A percentile compares a stretch with the other conserved stretches of the same genome.
Conservation (phyloP, 495 filamentous ascomycete genomes). For the Trichoderma orchidacearum region DNA sequence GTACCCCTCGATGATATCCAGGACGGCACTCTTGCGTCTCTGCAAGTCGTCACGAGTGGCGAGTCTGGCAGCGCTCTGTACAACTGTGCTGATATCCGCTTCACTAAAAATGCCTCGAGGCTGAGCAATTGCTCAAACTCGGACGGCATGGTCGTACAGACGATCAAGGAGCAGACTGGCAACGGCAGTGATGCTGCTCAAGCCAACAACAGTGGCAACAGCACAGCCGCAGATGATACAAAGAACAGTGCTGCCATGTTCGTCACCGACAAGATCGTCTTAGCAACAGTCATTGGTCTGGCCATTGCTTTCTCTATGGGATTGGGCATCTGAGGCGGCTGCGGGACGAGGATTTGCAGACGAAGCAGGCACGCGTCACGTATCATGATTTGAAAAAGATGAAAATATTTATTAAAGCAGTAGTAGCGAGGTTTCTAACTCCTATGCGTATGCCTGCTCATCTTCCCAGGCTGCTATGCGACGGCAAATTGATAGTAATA, state of each 20-base stretch:
- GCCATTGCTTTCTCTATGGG: constrained; percentile 35
- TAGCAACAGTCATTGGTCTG: constrained; percentile 39
- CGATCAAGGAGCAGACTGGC: constrained; percentile 6
- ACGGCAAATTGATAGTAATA: not conserved
- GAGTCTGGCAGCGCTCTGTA: constrained; percentile 38
- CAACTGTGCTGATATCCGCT: constrained; percentile 53
- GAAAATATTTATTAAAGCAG: constrained; percentile 1
- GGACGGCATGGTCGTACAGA: constrained; percentile 14
- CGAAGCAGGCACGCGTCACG: not conserved
- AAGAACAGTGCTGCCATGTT: not conserved
- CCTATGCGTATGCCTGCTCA: not conserved
- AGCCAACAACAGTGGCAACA: not conserved
- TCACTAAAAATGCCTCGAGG: constrained; percentile 27
- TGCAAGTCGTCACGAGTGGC: constrained; percentile 45
- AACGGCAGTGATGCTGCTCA: constrained; percentile 4
- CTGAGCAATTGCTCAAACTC: constrained; percentile 33
- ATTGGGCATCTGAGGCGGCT: constrained; percentile 8
- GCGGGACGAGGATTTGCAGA: not conserved
- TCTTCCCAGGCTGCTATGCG: not conserved
- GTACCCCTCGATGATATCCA: constrained; percentile 24
- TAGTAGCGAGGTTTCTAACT: not conserved
- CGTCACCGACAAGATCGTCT: constrained; percentile 14
- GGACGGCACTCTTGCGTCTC: constrained; percentile 36
- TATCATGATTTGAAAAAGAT: not conserved
- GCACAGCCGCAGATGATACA: constrained; percentile 1